Conservation (phyloP, 169 alveolate genomes). For the Plasmodium billcollinsi region DNA sequence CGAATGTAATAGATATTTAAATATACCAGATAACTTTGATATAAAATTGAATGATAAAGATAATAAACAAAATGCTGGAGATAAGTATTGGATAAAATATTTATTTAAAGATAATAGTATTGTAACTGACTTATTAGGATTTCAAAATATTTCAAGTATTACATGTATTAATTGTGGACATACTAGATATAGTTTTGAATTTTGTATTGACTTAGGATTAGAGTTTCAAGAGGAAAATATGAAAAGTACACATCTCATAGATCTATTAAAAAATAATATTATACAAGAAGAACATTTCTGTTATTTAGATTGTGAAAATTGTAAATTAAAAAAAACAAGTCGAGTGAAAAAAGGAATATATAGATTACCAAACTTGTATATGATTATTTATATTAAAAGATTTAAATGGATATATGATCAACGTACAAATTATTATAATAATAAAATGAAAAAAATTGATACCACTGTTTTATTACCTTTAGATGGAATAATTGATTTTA, state of each 20-base stretch:
- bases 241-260: conserved; percentile 60
- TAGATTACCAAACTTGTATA: conserved; percentile 74
- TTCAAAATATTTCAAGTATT: conserved; percentile 70
- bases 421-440: conserved; percentile 47
- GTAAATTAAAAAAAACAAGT: conserved; percentile 57
- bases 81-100: conserved; percentile 74
- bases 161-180: conserved; percentile 71
- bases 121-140: conserved; percentile 65
- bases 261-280: conserved; percentile 46
- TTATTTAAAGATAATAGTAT: conserved; percentile 67
- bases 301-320: conserved; percentile 27
- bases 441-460: conserved; percentile 66
- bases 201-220: conserved; percentile 64
- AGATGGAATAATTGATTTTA: conserved; percentile 73
- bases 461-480: conserved; percentile 50
- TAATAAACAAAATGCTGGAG: conserved; percentile 68
- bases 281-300: conserved; percentile 51
- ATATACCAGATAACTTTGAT: conserved; percentile 38
- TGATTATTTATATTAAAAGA: conserved; percentile 72
- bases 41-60: conserved; percentile 58
- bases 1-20: conserved; percentile 56
- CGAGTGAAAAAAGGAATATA: conserved; percentile 64
- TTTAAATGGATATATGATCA: conserved; percentile 66
- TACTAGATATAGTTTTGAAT: conserved; percentile 74
- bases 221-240: conserved; percentile 48